These are phyloP conservation scores for Camellia oleifera DNA, from an alignment of 179 eudicot genomes.

Conservation along the genomic window DNA sequence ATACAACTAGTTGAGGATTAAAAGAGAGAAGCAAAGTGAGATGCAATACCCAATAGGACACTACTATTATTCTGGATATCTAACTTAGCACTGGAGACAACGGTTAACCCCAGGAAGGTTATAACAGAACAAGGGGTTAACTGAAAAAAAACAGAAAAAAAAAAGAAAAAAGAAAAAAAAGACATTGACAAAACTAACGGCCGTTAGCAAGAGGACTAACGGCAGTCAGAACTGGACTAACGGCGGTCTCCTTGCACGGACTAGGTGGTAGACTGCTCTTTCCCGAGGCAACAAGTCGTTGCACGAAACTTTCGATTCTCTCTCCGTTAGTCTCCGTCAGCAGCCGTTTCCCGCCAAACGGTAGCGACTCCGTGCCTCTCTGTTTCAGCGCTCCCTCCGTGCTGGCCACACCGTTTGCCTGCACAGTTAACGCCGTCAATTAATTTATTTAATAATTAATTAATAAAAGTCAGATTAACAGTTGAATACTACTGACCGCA, in stretches of 20 bases:
- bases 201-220: conserved; percentile 38
- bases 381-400: conserved; percentile 48
- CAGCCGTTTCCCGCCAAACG: conserved; percentile 90
- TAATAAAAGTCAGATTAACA: too few relatives aligned
- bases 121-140: too few relatives aligned
- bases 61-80: background rate
- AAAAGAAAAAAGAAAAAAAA: background rate
- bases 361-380: conserved; percentile 70
- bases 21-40: background rate
- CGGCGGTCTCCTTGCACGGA: conserved; percentile 69
- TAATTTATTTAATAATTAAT: background rate
- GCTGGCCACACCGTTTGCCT: conserved; percentile 48
- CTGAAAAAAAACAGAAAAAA: too few relatives aligned
- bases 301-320: conserved; percentile 65
- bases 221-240: conserved; percentile 54
- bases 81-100: background rate
- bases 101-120: background rate
- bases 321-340: conserved; percentile 76
- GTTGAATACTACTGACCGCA: too few relatives aligned
- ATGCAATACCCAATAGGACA: background rate
- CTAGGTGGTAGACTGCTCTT: conserved; percentile 73
- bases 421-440: conserved; percentile 21
- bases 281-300: conserved; percentile 63
- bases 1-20: background rate
- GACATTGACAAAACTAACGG: conserved; percentile 38